Evolutionary conservation across 345 rosid species (phyloP).

Genomic region (Eutrema heterophyllum): DNA sequence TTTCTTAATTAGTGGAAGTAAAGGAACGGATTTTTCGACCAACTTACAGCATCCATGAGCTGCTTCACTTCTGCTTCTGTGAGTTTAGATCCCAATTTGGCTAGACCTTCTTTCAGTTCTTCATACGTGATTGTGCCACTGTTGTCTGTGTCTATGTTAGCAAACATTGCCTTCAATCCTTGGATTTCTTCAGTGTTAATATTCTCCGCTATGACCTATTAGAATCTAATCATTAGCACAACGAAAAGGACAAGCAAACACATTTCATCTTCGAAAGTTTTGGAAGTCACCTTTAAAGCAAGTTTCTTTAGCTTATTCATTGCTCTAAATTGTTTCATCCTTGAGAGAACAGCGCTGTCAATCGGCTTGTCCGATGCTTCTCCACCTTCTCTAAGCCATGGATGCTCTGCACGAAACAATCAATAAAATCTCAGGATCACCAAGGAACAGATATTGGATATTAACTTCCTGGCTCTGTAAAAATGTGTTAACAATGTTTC

Average conservation of each 20-base stretch:
- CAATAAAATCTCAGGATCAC: background rate
- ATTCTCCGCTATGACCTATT: conserved; percentile 81
- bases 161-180: conserved; percentile 77
- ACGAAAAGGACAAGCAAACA: background rate
- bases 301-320: conserved; percentile 97
- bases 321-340: conserved; percentile 95
- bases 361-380: conserved; percentile 85
- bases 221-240: background rate
- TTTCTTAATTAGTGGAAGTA: background rate
- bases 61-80: conserved; percentile 77
- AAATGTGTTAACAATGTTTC: background rate
- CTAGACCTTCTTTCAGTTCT: conserved; percentile 78
- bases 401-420: conserved; percentile 47
- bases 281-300: conserved; percentile 63
- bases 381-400: conserved; percentile 72
- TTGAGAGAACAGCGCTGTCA: conserved; percentile 81
- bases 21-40: background rate
- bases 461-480: background rate
- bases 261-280: background rate
- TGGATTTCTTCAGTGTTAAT: conserved; percentile 77
- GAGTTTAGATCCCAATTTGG: conserved; percentile 85
- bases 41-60: conserved; percentile 93
- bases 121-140: conserved; percentile 89
- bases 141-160: conserved; percentile 85
- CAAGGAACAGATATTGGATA: background rate